Conservation (phyloP, 164 flowering plant species). For the Brasenia schreberi region DNA sequence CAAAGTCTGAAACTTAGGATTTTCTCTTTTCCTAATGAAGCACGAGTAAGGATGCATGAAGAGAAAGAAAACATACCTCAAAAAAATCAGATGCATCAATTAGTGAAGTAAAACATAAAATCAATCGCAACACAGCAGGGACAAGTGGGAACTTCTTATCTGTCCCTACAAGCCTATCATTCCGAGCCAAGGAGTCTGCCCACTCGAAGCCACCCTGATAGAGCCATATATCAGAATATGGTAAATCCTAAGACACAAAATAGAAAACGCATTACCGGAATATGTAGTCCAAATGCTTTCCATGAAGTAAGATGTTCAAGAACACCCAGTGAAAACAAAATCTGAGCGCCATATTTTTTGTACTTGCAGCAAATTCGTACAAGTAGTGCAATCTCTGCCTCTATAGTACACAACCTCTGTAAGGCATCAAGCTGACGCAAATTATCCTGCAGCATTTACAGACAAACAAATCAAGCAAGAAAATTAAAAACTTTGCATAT, state of each 20-base stretch:
- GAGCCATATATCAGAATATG: conserved; percentile 2
- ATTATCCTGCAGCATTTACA: conserved; percentile 40
- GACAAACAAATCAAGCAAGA: too few species aligned
- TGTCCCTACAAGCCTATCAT: conserved; percentile 27
- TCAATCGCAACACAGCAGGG: conserved; percentile 65
- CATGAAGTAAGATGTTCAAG: conserved; percentile 75
- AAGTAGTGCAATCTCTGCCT: conserved; percentile 70
- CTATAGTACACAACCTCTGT: conserved; percentile 64
- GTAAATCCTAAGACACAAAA: neutral
- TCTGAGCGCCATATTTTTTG: conserved; percentile 82
- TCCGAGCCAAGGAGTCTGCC: conserved; percentile 31
- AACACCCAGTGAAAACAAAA: conserved; percentile 80
- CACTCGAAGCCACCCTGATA: conserved; percentile 52
- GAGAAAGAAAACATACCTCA: conserved; percentile 40
- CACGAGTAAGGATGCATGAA: too few species aligned
- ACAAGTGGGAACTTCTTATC: conserved; percentile 43
- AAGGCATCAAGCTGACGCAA: conserved; percentile 32
- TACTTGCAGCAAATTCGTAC: conserved; percentile 75
- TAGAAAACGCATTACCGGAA: conserved; percentile 18
- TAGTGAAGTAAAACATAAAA: conserved; percentile 68
- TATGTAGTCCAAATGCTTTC: conserved; percentile 39
- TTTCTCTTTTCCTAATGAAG: too few species aligned
- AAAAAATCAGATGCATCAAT: conserved; percentile 69
- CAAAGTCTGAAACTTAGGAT: too few species aligned
- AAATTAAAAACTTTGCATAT: too few species aligned